Evolutionary conservation across 148 eudicot genomes (phyloP), one percentile per base, ranked within the genome.

Genomic region (Agrostemma githago): DNA sequence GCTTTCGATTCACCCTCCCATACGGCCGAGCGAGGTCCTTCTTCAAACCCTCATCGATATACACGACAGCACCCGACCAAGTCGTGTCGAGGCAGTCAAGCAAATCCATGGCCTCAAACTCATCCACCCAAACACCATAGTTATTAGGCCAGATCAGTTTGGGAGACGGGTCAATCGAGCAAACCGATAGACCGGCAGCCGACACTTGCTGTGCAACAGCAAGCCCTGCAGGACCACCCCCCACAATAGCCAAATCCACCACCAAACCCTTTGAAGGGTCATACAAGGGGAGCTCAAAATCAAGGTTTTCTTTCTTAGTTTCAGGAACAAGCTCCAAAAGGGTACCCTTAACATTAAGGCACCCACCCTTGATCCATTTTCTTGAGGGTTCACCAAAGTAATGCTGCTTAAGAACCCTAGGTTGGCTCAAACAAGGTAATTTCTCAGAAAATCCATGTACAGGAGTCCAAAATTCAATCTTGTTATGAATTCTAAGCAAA

Each of bases 101-200:
- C 85, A 96, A 84, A 81, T 96, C 99, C 99, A 96, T 87, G 72
- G 96, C 94, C 82, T 96, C 99, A 86, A 95, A 96, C 54, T 96
- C 99, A 79, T 96, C 99, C 20, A 96, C 99, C 99, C 99, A 96
- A 67, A 96, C 99, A 71, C 99, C 99, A 77, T 96, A 96, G 76
- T 96, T 96, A 78, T 96, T 96, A 53, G 99, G 99, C 97, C 97
- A 96, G 16, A 96, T 92, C 85, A 96, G n/a, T 38, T 83, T 89
- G 2, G 99, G 99, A 38, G 80, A 87, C 2, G 99, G 99, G 78
- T 95, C 99, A 40, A 95, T 92, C 11, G 92, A 90, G 84, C 94
- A 89, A 79, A 96, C 99, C 0, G 97, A 89, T 15, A 92, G 88
- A 26, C 99, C 99, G 0, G 99, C 90, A 65, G 85, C 90, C 0